A percentile compares a stretch with the other conserved stretches of the same genome.
Conservation (phyloP, 768 basidiomycete genomes). For the Holtermannia corniformis region DNA sequence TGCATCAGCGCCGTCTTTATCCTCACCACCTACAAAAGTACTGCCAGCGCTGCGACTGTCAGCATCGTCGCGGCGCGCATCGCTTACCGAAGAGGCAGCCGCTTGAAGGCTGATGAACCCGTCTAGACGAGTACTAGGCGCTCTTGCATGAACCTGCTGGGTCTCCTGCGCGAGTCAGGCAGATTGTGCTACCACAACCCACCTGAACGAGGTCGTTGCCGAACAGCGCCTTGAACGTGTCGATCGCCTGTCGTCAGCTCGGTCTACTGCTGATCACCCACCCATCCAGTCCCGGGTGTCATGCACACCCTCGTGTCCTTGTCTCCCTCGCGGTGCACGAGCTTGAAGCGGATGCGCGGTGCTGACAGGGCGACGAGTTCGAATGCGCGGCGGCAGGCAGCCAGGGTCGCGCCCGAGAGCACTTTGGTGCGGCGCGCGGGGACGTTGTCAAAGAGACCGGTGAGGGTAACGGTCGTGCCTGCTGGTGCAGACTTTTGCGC, state of each 20-base stretch:
- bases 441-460: constrained; percentile 86
- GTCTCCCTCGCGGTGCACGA: no score
- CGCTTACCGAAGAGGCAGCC: constrained; percentile 57
- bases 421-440: background rate
- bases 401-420: no score
- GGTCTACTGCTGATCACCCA: no score
- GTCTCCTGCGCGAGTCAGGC: constrained; percentile 44
- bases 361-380: no score
- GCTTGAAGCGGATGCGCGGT: no score
- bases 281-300: no score
- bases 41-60: constrained; percentile 58
- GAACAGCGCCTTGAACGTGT: constrained; percentile 62
- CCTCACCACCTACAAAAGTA: constrained; percentile 59
- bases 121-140: constrained; percentile 51
- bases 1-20: constrained; percentile 1
- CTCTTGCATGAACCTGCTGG: constrained; percentile 52
- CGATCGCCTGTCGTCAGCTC: no score
- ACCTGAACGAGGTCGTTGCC: constrained; percentile 66
- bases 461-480: constrained; percentile 73
- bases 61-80: constrained; percentile 13
- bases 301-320: no score
- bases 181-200: constrained; percentile 17
- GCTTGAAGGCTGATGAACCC: constrained; percentile 82
- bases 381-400: no score
- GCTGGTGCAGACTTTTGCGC: constrained; percentile 56